Base-by-base conservation (phyloP, 1,284 basidiomycete genomes). In the Cerioporus squamosus region DNA sequence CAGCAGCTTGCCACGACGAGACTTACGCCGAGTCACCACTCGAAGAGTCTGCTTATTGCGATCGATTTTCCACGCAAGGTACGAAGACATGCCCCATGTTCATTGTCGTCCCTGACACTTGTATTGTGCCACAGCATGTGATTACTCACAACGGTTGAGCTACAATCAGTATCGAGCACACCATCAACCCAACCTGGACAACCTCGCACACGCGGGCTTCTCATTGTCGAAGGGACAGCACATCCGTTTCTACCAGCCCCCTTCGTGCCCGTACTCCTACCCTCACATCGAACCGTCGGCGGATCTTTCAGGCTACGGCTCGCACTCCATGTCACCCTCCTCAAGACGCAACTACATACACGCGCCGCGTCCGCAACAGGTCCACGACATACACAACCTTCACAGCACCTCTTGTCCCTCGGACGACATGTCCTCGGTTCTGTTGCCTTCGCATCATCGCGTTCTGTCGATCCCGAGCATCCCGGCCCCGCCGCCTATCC, bases 381-480 rank as follows among this genome's bases (percentile, higher is more conserved):
- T 58, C 24, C 49, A 57, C 53, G 60, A 59, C 44, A 44, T 64
- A 17, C 59, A 61, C 42, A 48, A 31, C 46, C 47, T 64, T 8
- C 57, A 62, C 49, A 55, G 46, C 33, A 48, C 40, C 44, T 46
- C 57, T 33, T 55, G 50, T 38, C 48, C 44, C 22, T 22, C 57
- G 50, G 55, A 56, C 26, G 55, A 60, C 44, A 36, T 43, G 26
- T 6, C 18, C 3, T 52, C 29, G 2, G 38, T 42, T 33, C 51
- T 49, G 8, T 24, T 51, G 18, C 26, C 57, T 23, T 10, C 29
- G 29, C 38, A 58, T 2, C 60, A 60, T 36, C 66, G 57, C 29
- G 57, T 67, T 12, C 57, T 67, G 44, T 63, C 64, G 20, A 67
- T 67, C 33, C 65, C 67, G 33, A 59, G 49, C 22, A 55, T 59